Evolutionary conservation across 2,329 filamentous ascomycete genomes (phyloP), one percentile per base, ranked within the genome.

Genomic region (Aspergillus fumigatiaffinis): DNA sequence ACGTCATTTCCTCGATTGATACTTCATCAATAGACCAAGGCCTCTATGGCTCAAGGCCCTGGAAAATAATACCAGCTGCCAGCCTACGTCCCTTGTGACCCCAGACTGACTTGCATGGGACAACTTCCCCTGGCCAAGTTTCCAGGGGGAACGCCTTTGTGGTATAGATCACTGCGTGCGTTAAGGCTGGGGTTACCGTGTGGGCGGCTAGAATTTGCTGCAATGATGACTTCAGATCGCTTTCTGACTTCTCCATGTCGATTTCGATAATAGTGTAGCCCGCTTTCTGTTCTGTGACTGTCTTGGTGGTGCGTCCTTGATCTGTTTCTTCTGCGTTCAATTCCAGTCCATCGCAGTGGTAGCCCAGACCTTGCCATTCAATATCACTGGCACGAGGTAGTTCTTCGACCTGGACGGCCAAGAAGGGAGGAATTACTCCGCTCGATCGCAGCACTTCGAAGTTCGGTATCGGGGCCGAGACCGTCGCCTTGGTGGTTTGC

Each of bases 361-460:
- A 72, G 0, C 90, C 89, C 3, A 84, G 69, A 56, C 88, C 87
- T 64, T 90, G 88, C 92, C 93, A 99, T 77, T 99, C 94, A 10
- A 97, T 84, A 41, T 80, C 80, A 28, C 88, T 88, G 17, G 78
- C 80, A 21, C 90, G 84, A 1, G 94, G 94, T 12, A 99, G 80
- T 62, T 87, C 84, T 47, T 87, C 82, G 1, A 97, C 89, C 68
- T 94, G 86, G 1, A 86, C 87, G 0, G 88, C 83, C 68, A 94
- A 88, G 65, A 92, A 82, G 0, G 88, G 88, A 1, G 92, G 87
- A 1, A 82, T 64, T 21, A 67, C 72, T 2, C 47, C 60, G 4
- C 60, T 46, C 23, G 60, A 60, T 41, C 65, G 58, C 41, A 63
- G 59, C 21, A 68, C 58, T 3, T 66, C 66, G 55, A 71, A 73